Evolutionary conservation across 2,329 filamentous ascomycete genomes (phyloP).

Genomic region (Fusarium gaditjirri): DNA sequence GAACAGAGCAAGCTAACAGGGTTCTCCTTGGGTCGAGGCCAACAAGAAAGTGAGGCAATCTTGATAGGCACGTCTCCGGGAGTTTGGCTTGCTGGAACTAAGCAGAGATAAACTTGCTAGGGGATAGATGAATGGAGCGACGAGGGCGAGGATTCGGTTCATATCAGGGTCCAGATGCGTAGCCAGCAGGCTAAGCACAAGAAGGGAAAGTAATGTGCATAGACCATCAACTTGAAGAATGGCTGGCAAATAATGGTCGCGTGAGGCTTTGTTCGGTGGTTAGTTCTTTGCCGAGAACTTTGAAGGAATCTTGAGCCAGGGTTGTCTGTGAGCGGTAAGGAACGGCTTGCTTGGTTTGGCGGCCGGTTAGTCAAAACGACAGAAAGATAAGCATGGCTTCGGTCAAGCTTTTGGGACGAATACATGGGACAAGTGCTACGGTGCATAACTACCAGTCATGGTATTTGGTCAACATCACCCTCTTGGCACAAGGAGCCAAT

Average conservation of each 20-base stretch:
- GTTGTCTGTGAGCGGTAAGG: slow-evolving; percentile 26
- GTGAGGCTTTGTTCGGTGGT: slow-evolving; percentile 23
- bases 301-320: slow-evolving; percentile 8
- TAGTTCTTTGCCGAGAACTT: slow-evolving; percentile 11
- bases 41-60: not conserved
- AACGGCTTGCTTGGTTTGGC: slow-evolving; percentile 6
- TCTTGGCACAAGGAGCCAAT: slow-evolving; percentile 6
- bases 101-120: slow-evolving; percentile 24
- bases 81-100: slow-evolving; percentile 3
- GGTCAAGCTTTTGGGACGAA: slow-evolving; percentile 31
- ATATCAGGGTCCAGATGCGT: slow-evolving; percentile 25
- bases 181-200: slow-evolving; percentile 14
- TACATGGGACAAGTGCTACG: slow-evolving; percentile 13
- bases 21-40: slow-evolving; percentile 25
- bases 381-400: slow-evolving; percentile 36
- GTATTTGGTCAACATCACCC: slow-evolving; percentile 15
- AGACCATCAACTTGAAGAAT: slow-evolving; percentile 17
- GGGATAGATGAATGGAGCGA: slow-evolving; percentile 34
- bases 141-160: not conserved
- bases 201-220: slow-evolving; percentile 23
- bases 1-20: slow-evolving; percentile 27
- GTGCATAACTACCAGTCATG: slow-evolving; percentile 2
- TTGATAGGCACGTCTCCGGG: slow-evolving; percentile 18
- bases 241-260: slow-evolving; percentile 22
- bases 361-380: slow-evolving; percentile 11